phyloP scores from a whole-genome alignment of 163 green algal genomes.

The Scenedesmus sp. region DNA sequence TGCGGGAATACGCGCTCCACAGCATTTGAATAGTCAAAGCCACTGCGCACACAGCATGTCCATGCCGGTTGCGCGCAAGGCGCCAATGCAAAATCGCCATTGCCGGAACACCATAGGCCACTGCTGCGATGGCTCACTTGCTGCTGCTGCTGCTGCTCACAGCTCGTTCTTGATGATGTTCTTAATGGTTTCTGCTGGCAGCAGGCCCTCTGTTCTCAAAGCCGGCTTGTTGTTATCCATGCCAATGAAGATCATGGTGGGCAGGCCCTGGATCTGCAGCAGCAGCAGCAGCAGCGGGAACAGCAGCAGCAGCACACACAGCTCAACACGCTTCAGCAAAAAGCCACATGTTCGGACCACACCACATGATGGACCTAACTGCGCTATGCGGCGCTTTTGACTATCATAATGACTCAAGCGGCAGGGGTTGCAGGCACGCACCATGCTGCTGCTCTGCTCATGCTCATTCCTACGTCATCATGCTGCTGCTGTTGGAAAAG shows the following conservation, averaged over 20 bases:
- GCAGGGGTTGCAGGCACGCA: too few species aligned
- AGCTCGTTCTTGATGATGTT: slow-evolving; percentile 83
- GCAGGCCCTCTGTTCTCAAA: slow-evolving; percentile 94
- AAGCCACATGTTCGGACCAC: too few species aligned
- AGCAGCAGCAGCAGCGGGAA: neutral
- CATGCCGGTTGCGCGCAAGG: neutral
- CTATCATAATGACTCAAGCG: too few species aligned
- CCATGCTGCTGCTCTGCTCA: neutral
- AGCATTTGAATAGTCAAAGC: neutral
- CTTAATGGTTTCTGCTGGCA: slow-evolving; percentile 90
- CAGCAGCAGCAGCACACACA: neutral
- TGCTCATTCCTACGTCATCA: neutral
- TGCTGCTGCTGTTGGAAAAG: neutral
- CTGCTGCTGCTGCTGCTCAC: slow-evolving; percentile 27
- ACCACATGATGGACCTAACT: too few species aligned
- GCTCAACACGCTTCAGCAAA: too few species aligned
- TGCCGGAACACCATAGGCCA: neutral
- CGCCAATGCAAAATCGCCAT: neutral
- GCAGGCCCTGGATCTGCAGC: slow-evolving; percentile 95
- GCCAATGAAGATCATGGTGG: slow-evolving; percentile 97
- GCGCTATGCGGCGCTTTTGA: too few species aligned
- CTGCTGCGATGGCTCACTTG: neutral
- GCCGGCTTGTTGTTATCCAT: slow-evolving; percentile 91
- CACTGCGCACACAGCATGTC: neutral
- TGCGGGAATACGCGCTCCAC: neutral